phyloP scores from a whole-genome alignment of 192 early-diverging fungal species.

The Backusella tarrabulga region DNA sequence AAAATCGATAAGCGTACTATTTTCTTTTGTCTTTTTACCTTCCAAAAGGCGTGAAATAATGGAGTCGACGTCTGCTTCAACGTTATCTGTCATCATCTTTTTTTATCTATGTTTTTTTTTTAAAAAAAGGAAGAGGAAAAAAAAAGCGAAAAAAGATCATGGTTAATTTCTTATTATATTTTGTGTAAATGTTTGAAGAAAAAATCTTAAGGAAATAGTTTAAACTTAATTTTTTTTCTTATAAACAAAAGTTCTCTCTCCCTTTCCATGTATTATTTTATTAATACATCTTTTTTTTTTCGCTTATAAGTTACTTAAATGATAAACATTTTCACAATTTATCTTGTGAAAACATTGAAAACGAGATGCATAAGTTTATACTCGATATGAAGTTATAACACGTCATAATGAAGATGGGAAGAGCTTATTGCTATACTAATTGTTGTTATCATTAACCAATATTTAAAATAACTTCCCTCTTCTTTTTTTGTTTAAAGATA shows the following conservation, averaged over 20 bases:
- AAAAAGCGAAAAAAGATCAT: neutral
- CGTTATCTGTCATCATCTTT: conserved; percentile 45
- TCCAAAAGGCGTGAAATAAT: conserved; percentile 90
- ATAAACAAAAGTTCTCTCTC: conserved; percentile 1
- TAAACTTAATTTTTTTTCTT: neutral
- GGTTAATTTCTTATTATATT: neutral
- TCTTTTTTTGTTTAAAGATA: neutral
- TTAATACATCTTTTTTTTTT: neutral
- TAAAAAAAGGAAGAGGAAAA: neutral
- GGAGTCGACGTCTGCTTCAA: conserved; percentile 78
- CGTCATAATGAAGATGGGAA: neutral
- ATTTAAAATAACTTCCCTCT: conserved; percentile 3
- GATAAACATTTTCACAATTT: neutral
- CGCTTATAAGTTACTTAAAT: neutral
- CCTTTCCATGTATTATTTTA: neutral
- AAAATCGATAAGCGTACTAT: neutral
- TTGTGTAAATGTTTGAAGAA: neutral
- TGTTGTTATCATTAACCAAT: neutral
- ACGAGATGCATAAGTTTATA: neutral
- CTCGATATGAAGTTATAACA: neutral
- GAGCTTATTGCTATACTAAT: neutral
- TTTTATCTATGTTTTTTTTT: neutral
- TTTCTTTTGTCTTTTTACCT: conserved; percentile 55
- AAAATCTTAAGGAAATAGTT: neutral
- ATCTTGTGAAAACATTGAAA: neutral